Evolutionary conservation across 1,139 yeast genomes (phyloP).

Genomic region (Kurtzmaniella natalensis): DNA sequence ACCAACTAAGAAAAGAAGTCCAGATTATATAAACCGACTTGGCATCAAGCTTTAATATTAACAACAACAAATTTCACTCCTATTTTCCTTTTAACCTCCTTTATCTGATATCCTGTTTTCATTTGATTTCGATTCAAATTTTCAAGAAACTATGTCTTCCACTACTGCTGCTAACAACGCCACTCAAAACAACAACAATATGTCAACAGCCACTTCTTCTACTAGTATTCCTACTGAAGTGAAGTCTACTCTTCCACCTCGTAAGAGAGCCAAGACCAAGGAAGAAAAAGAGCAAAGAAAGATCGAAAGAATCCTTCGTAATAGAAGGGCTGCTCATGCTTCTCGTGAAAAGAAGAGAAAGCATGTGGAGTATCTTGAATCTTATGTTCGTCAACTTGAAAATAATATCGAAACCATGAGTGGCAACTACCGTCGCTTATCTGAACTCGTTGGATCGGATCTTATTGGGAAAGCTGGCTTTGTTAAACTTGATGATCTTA

Average conservation of each 20-base stretch:
- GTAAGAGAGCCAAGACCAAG: slow-evolving; percentile 93
- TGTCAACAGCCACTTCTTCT: neutral
- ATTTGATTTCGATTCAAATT: too few species aligned
- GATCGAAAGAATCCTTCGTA: slow-evolving; percentile 85
- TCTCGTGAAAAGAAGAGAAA: slow-evolving; percentile 94
- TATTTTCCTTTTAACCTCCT: too few species aligned
- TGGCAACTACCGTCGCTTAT: slow-evolving; percentile 15
- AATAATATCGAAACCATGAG: slow-evolving; percentile 24
- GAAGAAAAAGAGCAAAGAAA: slow-evolving; percentile 97
- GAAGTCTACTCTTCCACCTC: slow-evolving; percentile 70
- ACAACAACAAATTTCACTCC: too few species aligned
- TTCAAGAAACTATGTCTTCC: too few species aligned
- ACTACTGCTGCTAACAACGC: too few species aligned
- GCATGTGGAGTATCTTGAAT: slow-evolving; percentile 83
- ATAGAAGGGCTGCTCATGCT: slow-evolving; percentile 96
- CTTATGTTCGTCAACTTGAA: slow-evolving; percentile 51
- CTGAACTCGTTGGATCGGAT: slow-evolving; percentile 7
- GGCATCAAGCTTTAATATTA: too few species aligned
- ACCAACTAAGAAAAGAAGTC: too few species aligned
- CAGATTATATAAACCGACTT: too few species aligned
- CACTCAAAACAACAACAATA: too few species aligned
- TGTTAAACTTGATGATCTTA: slow-evolving; percentile 19
- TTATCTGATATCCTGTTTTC: too few species aligned
- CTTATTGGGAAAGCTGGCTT: slow-evolving; percentile 9
- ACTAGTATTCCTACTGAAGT: slow-evolving; percentile 13